Conservation (phyloP, 441 rosid genomes). For the Flueggea neowawraea region DNA sequence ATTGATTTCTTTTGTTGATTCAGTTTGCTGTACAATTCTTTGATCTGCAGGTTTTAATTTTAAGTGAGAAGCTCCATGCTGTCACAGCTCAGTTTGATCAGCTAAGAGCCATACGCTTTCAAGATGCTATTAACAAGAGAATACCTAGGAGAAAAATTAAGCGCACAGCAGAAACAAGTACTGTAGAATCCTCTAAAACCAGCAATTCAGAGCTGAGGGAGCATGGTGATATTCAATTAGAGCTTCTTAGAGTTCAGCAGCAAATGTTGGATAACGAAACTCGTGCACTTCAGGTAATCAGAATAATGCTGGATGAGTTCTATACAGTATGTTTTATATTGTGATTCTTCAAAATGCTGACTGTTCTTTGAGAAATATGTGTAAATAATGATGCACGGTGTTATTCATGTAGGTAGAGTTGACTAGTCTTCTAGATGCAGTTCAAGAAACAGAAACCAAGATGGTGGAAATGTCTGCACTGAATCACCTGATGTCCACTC, state of each 20-base stretch:
- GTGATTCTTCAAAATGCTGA: constrained; percentile 5
- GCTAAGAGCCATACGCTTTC: constrained; percentile 90
- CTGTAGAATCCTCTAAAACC: constrained; percentile 31
- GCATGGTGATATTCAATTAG: constrained; percentile 45
- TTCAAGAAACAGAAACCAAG: constrained; percentile 86
- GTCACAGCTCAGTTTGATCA: constrained; percentile 84
- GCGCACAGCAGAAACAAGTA: constrained; percentile 31
- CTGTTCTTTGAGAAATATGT: constrained; percentile 5
- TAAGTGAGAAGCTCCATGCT: constrained; percentile 94
- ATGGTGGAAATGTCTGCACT: constrained; percentile 99
- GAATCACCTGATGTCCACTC: constrained; percentile 94
- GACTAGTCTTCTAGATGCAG: constrained; percentile 79
- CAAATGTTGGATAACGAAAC: constrained; percentile 92
- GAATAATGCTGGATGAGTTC: background rate
- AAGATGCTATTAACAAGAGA: constrained; percentile 76
- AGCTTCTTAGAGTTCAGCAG: constrained; percentile 58
- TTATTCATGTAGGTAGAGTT: constrained; percentile 67
- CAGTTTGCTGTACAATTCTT: background rate
- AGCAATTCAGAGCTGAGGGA: constrained; percentile 35
- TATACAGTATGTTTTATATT: background rate
- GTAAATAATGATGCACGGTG: constrained; percentile 8
- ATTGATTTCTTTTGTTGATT: background rate
- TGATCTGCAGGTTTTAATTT: constrained; percentile 68
- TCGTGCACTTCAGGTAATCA: constrained; percentile 82
- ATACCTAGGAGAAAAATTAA: constrained; percentile 80